Evolutionary conservation across 805 yeast genomes (phyloP), one percentile per base, ranked within the genome.

Genomic region (Sungouiozyma ichnusensis): DNA sequence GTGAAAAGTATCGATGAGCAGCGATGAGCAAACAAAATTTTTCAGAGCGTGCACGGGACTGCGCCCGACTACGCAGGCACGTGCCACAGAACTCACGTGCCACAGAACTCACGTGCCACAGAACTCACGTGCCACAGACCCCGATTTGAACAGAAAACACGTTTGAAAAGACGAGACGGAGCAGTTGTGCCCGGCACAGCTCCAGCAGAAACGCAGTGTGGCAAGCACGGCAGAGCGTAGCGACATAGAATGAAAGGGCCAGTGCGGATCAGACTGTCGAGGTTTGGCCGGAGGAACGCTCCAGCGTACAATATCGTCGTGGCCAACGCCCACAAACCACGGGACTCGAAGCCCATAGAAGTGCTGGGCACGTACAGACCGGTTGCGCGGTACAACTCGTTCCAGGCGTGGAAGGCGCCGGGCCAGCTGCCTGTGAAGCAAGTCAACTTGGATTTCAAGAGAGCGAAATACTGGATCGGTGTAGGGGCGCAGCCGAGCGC

Each of bases 401-500:
- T 45, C 49, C 27, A 74, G 69, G 47, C 85, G 83, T 32, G 24
- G 54, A 67, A 66, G 49, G 75, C 71, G 33, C 60, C 58, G 16
- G 84, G 82, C 9, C 66, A 67, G 33, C 65, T 72, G 47, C 84
- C 88, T 11, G 70, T 73, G 38, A 90, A 92, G 60, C 87, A 87
- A 51, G 75, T 90, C 34, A 74, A 79, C 50, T 67, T 92, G 32
- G 97, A 92, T 59, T 87, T 92, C 58, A 77, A 78, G 49, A 77
- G 96, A 54, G 77, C 95, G 4, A 86, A 86, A 62, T 92, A 92
- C 64, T 92, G 98, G 98, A 67, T 92, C 31, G 95, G 96, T 54
- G 95, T 86, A 16, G 98, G 98, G 11, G 97, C 97, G 1, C 94
- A 85, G 59, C 94, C 96, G 5, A 78, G 90, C 18, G 87, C 82